These are phyloP conservation scores for Myrica gale DNA, from an alignment of 306 rosid genomes.

Conservation along the genomic window DNA sequence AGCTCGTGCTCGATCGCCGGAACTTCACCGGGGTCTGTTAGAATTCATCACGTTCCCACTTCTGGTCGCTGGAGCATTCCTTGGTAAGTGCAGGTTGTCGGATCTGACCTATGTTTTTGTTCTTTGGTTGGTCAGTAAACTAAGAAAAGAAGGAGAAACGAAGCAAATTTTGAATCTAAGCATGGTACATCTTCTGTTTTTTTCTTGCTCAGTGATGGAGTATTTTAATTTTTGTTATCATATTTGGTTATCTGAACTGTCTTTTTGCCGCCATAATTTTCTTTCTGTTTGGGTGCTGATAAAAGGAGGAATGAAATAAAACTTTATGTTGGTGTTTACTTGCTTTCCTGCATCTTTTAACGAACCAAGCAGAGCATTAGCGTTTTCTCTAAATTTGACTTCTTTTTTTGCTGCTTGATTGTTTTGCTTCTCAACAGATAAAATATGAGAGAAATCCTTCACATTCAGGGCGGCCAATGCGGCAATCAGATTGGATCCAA, in stretches of 20 bases:
- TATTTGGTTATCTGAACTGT: not conserved
- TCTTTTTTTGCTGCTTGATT: not conserved
- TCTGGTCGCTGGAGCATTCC: no score
- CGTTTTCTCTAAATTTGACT: not conserved
- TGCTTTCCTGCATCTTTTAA: not conserved
- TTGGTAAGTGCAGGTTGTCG: not conserved
- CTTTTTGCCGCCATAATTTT: not conserved
- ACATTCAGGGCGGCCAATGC: slow-evolving; percentile 5
- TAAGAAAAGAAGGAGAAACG: not conserved
- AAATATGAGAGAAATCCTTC: slow-evolving; percentile 10
- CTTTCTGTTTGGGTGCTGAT: not conserved
- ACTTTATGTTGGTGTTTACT: not conserved
- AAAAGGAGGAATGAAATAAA: not conserved
- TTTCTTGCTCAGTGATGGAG: not conserved
- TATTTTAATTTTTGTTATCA: not conserved
- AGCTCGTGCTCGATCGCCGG: not conserved
- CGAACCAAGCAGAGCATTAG: not conserved
- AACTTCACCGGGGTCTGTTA: not conserved
- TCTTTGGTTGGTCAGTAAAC: not conserved
- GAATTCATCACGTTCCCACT: no score
- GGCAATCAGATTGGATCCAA: slow-evolving; percentile 14
- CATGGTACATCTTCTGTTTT: not conserved
- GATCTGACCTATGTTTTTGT: not conserved
- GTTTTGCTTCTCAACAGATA: not conserved
- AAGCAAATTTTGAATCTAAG: not conserved